Base-by-base conservation (phyloP, 2,329 filamentous ascomycete species). In the Apiospora marii region DNA sequence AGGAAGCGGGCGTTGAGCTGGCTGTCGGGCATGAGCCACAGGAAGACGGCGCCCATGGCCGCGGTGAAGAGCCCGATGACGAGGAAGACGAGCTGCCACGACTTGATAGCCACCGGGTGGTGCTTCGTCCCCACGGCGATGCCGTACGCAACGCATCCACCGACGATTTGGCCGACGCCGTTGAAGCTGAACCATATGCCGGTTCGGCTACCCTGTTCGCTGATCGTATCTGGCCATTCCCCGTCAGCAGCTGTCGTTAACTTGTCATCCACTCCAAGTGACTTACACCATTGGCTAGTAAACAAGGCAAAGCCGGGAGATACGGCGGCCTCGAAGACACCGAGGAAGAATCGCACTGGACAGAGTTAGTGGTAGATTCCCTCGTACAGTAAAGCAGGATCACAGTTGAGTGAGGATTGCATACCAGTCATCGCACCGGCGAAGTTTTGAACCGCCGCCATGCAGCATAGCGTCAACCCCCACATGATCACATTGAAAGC, bases 81-180 rank as follows among this genome's bases (percentile, higher is more conserved):
- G 0, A 90, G 81, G 77, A 89, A 90, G 5, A 90, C 81, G 53
- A 92, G 89, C 80, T 92, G 92, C 92, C 92, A 93, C 0, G 90
- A 87, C 37, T 87, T 88, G 72, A 93, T 87, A 7, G 79, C 72
- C 10, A 80, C 73, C 27, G 81, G 79, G 70, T 82, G 79, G 8
- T 75, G 72, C 37, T 78, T 75, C 0, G 89, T 87, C 3, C 89
- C 90, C n/a, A 89, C 82, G 4, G 82, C 82, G 67, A 85, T 84
- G 58, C 83, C 83, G 68, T 85, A 85, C 5, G 83, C 82, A 6
- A 85, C 76, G 48, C 79, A 80, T 10, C 83, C 83, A 13, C 83
- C 83, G 1, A 84, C 69, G 58, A 85, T 83, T 75, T 84, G 82
- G 1, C 80, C 83, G 73, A 79, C 80, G 34, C 83, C 80, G 70